Evolutionary conservation across 2,329 filamentous ascomycete genomes (phyloP), one percentile per base, ranked within the genome.

Genomic region (Furcasterigmium furcatum): DNA sequence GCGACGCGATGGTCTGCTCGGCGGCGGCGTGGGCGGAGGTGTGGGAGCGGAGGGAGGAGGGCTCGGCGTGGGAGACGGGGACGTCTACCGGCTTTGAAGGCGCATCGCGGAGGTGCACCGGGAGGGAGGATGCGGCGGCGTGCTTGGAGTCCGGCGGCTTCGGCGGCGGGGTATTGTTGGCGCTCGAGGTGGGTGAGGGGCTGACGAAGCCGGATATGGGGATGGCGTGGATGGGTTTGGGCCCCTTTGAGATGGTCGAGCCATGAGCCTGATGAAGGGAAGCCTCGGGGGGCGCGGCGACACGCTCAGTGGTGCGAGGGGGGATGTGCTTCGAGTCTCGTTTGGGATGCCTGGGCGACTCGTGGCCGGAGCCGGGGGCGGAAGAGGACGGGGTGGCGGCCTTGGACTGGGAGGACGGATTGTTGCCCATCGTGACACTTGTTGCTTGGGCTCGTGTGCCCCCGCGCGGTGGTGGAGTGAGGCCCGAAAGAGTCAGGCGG

Each of bases 241-340:
- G 63, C 56, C 69, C 71, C 41, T 64, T 66, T 58, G 69, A 67
- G 50, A 70, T 70, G 50, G 74, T 78, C 46, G 76, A 79, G 54
- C 78, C 79, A 46, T 77, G 73, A 42, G 80, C 80, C 62, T 81
- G 79, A 52, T 80, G 74, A 51, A 80, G 73, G 42, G 81, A 83
- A 44, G 77, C 73, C 65, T 84, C 81, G 48, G 81, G 81, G 41
- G 80, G 79, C 45, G 77, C 80, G 55, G 74, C 75, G 48, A 74
- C 76, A 52, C 77, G 73, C 54, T 79, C 76, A 48, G 73, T 68
- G 51, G 72, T 68, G 53, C 80, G 77, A 52, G 77, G 72, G 48
- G 77, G 71, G 58, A 77, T 76, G 57, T 77, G 75, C 63, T 71
- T 71, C 52, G 68, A 68, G 53, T 74, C 71, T 57, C 64, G 66